Evolutionary conservation across 139 green algal species (phyloP), one percentile per base, ranked within the genome.

Genomic region (Chlorella sorokiniana): DNA sequence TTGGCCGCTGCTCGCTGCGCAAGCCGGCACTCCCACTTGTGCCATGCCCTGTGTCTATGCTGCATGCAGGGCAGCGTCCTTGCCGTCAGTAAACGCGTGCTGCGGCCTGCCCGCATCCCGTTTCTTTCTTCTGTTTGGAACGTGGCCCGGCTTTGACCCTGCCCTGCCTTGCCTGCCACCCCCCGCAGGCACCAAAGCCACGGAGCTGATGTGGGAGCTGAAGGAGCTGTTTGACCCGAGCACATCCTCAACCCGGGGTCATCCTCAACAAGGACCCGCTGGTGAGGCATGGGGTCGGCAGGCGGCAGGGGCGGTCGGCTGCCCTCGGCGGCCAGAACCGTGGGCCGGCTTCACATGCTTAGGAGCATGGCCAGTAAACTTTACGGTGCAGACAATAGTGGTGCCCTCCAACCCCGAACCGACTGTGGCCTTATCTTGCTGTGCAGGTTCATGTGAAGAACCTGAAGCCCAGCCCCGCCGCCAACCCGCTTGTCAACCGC

Each of bases 121-220:
- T n/a, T n/a, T n/a, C n/a, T n/a, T n/a, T n/a, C n/a, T n/a, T n/a
- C n/a, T n/a, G n/a, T n/a, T n/a, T n/a, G n/a, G n/a, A n/a, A n/a
- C n/a, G n/a, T n/a, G n/a, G n/a, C n/a, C n/a, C n/a, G n/a, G n/a
- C n/a, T n/a, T n/a, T n/a, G n/a, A n/a, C n/a, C n/a, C n/a, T n/a
- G n/a, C n/a, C n/a, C n/a, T 1, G 14, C 8, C 33, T 5, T 8
- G 1, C 48, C 71, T 1, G 44, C 38, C 14, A 27, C 27, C 1
- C 18, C n/a, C 25, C 42, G 33, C 78, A 83, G 94, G 95, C 78
- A 90, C 68, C 69, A 96, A 96, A 85, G 96, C 96, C 16, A 96
- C 94, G 76, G 93, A 97, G 69, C 89, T 99, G 22, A 99, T 99
- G 96, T 99, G 96, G 96, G 89, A 98, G 90, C 89, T 99, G 18